Conservation (phyloP, 2,329 filamentous ascomycete species). For the Alternaria sp. region DNA sequence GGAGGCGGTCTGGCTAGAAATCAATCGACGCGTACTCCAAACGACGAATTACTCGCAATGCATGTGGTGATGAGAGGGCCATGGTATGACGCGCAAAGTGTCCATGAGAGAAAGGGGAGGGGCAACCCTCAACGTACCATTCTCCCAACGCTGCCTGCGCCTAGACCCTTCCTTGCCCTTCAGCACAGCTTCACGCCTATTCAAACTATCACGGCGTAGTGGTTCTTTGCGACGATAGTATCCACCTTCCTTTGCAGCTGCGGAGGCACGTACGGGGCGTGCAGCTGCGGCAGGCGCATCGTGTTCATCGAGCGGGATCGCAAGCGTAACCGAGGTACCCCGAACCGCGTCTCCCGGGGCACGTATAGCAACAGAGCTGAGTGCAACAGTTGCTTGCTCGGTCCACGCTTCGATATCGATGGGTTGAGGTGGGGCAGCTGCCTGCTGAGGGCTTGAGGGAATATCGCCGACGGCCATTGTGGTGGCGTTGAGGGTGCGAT, state of each 20-base stretch:
- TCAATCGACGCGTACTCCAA: conserved; percentile 14
- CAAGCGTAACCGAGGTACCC: conserved; percentile 70
- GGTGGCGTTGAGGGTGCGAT: conserved; percentile 22
- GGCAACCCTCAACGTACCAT: conserved; percentile 65
- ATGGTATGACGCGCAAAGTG: conserved; percentile 16
- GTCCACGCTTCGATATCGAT: conserved; percentile 61
- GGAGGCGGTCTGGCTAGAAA: conserved; percentile 72
- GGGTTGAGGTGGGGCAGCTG: conserved; percentile 32
- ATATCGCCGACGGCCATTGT: conserved; percentile 49
- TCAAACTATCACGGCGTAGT: conserved; percentile 67
- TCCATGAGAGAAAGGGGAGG: conserved; percentile 18
- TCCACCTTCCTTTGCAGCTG: conserved; percentile 55
- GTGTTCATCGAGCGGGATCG: conserved; percentile 76
- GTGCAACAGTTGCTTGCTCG: conserved; percentile 55
- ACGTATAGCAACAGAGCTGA: conserved; percentile 54
- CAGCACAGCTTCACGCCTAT: conserved; percentile 75
- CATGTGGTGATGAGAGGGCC: background rate
- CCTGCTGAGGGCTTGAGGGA: conserved; percentile 33
- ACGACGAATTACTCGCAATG: conserved; percentile 1
- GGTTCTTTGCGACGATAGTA: conserved; percentile 63
- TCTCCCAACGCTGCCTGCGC: conserved; percentile 91
- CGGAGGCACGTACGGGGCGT: conserved; percentile 41
- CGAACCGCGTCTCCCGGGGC: conserved; percentile 43
- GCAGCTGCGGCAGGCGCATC: conserved; percentile 36
- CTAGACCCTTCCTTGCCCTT: conserved; percentile 92